phyloP scores from a whole-genome alignment of 345 rosid genomes.

The Citrus cavaleriei region DNA sequence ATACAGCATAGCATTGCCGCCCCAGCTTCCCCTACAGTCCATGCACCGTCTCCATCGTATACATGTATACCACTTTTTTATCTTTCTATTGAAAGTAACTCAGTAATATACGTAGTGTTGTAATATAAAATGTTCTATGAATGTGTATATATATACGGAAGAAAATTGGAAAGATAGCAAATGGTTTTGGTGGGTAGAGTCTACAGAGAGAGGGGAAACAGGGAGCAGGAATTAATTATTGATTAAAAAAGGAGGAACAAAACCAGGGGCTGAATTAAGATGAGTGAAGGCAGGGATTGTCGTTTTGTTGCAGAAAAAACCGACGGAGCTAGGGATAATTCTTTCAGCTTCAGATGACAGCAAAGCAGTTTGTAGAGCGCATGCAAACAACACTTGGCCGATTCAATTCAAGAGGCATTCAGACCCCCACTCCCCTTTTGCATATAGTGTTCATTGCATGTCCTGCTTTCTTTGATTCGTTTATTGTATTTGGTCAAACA shows the following conservation, averaged over 20 bases:
- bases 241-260: neutral
- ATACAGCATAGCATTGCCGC: slow-evolving; percentile 33
- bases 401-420: too few relatives aligned
- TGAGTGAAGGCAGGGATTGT: slow-evolving; percentile 1
- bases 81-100: too few relatives aligned
- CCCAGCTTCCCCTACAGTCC: slow-evolving; percentile 26
- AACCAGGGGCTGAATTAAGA: slow-evolving; percentile 1
- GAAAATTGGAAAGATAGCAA: neutral
- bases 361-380: neutral
- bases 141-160: neutral
- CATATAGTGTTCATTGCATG: too few relatives aligned
- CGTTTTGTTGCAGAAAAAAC: slow-evolving; percentile 9
- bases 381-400: neutral
- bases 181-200: neutral
- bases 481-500: too few relatives aligned
- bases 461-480: too few relatives aligned
- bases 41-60: slow-evolving; percentile 11
- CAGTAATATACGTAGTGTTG: too few relatives aligned
- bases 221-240: neutral
- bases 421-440: too few relatives aligned
- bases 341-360: neutral
- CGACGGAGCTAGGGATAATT: neutral
- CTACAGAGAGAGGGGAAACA: neutral
- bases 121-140: too few relatives aligned
- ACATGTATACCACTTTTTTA: too few relatives aligned